Percentiles rank a stretch among this genome's conserved stretches.
phyloP scores from a whole-genome alignment of 1,139 yeast species.

The Hyphopichia buzzinii region DNA sequence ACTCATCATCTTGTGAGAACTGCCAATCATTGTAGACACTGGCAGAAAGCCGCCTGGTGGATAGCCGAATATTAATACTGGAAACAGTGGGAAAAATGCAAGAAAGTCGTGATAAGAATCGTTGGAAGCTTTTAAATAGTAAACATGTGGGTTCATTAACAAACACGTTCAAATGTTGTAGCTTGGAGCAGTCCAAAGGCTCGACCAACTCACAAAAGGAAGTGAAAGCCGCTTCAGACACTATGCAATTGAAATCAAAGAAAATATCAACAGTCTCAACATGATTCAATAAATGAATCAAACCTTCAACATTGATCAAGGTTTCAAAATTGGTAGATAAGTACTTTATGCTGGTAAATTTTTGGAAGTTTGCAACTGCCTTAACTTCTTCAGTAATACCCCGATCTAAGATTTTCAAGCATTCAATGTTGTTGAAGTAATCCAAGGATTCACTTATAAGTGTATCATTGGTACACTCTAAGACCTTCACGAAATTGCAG shows the following conservation, averaged over 20 bases:
- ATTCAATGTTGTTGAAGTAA: constrained; percentile 17
- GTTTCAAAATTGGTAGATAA: constrained; percentile 22
- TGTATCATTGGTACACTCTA: constrained; percentile 26
- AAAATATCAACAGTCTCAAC: constrained; percentile 25
- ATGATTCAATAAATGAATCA: constrained; percentile 7
- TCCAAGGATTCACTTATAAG: constrained; percentile 15
- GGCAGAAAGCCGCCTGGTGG: background rate
- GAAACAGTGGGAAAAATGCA: constrained; percentile 8
- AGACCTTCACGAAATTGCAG: constrained; percentile 19
- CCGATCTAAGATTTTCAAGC: constrained; percentile 22
- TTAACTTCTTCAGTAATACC: constrained; percentile 2
- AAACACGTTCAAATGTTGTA: constrained; percentile 20
- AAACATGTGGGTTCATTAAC: constrained; percentile 15
- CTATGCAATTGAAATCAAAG: constrained; percentile 22
- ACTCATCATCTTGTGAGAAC: no score
- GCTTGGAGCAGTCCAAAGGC: background rate
- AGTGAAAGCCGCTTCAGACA: constrained; percentile 6
- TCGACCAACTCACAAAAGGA: background rate
- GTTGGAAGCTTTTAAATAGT: constrained; percentile 14
- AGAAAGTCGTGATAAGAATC: constrained; percentile 12
- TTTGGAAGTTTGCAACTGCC: constrained; percentile 6
- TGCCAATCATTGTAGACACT: no score
- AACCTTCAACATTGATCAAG: constrained; percentile 7
- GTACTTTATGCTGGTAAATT: constrained; percentile 7
- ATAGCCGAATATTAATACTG: constrained; percentile 2